Base-by-base conservation (phyloP, 345 rosid species). In the Salix arbutifolia region DNA sequence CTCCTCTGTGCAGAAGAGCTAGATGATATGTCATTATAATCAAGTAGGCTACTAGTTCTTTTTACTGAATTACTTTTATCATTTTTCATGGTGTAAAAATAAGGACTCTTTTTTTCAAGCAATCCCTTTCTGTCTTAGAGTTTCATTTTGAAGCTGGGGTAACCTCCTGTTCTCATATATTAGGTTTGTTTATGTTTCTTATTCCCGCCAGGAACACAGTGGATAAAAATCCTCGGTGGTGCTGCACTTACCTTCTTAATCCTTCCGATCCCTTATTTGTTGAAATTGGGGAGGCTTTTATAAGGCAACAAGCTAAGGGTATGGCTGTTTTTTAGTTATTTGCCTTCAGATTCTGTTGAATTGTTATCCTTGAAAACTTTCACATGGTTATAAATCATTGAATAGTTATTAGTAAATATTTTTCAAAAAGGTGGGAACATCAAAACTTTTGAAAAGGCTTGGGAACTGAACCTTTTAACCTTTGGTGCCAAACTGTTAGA, bases 181-280 rank as follows among this genome's bases (percentile, higher is more conserved):
- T 61, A 16, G 61, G 42, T 38, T 38, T 8, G 73, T 50, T 67
- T 68, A 68, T 31, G 52, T 76, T 65, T 72, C 67, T 74, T 77
- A 40, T 72, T 81, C 70, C 56, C 68, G n/a, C 33, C 74, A 95
- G 97, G 99, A 95, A 92, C 84, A 92, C 99, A 19, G 97, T 95
- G 80, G 90, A 91, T 83, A 86, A 89, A 77, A 84, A 91, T 85
- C 77, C 91, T 71, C 94, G 82, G 71, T 95, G 99, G 99, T 95
- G 99, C 78, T 95, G 99, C 78, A 95, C 99, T 40, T 95, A 87
- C 87, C 99, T 95, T 79, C 91, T 95, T 60, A 81, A 87, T 83
- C 99, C 99, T 75, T 86, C 92, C 67, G 97, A 95, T 81, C 90
- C 97, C 67, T 82, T 95, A 79, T 95, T 95, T 83, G 76, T 90